phyloP scores from a whole-genome alignment of 176 grass and related monocot genomes.

The Carex scoparia region DNA sequence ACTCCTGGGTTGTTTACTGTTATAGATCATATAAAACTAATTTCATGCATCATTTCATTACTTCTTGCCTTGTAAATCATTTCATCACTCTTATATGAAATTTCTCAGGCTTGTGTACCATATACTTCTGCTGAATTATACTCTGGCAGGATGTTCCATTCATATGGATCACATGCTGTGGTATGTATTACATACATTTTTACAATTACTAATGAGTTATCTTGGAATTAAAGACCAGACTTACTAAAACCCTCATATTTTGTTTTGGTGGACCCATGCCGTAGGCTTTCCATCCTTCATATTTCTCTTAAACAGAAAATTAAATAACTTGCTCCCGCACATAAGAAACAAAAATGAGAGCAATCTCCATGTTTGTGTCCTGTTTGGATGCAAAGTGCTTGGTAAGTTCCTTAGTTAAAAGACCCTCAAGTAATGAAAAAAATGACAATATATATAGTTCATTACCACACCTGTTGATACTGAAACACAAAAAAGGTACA shows the following conservation, averaged over 20 bases:
- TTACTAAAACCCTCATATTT: neutral
- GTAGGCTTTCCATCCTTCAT: neutral
- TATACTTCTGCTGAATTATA: neutral
- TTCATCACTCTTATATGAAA: neutral
- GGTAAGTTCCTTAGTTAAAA: neutral
- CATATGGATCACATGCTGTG: neutral
- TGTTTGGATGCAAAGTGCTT: neutral
- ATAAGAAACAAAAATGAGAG: neutral
- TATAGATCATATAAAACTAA: neutral
- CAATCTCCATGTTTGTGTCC: neutral
- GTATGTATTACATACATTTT: neutral
- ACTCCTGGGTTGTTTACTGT: neutral
- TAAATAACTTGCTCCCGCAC: neutral
- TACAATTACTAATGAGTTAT: neutral
- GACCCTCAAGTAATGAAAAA: neutral
- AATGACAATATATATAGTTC: neutral
- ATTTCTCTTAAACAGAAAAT: neutral
- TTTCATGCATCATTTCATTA: neutral
- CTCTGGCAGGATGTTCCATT: neutral
- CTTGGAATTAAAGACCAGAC: neutral
- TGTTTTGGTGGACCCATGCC: neutral
- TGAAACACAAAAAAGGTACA: neutral
- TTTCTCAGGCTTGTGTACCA: slow-evolving; percentile 1
- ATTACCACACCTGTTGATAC: neutral
- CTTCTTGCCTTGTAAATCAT: neutral